These are phyloP conservation scores for Bolboschoenus planiculmis DNA, from an alignment of 176 grass and related monocot genomes.

Conservation along the genomic window DNA sequence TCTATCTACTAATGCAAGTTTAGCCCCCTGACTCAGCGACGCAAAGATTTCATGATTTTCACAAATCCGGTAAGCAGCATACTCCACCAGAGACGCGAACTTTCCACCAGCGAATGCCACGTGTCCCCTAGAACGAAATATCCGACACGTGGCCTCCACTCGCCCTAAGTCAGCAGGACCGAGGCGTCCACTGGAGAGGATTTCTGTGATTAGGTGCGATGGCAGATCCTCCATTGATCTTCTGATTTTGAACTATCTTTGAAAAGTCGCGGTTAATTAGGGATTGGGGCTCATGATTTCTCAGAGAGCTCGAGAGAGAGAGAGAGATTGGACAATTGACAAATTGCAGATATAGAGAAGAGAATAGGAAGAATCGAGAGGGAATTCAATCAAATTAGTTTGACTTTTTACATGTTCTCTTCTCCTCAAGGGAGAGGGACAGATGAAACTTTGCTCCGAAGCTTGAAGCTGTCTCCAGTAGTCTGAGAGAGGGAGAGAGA, in stretches of 20 bases:
- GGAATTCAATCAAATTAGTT: background rate
- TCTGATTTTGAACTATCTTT: background rate
- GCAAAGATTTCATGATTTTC: conserved; percentile 35
- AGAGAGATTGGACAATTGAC: background rate
- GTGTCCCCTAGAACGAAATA: conserved; percentile 32
- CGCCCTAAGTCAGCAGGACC: conserved; percentile 54
- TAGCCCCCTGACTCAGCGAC: conserved; percentile 28
- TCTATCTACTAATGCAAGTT: conserved; percentile 53
- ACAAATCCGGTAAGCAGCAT: conserved; percentile 70
- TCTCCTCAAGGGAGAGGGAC: conserved; percentile 16
- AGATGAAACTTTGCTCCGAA: conserved; percentile 10
- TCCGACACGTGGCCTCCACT: conserved; percentile 70
- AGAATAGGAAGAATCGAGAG: background rate
- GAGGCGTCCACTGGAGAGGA: conserved; percentile 67
- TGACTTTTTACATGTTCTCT: conserved; percentile 17
- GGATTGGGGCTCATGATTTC: background rate
- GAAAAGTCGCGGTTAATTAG: background rate
- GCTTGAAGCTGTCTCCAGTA: conserved; percentile 21
- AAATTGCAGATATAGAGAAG: background rate
- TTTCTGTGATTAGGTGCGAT: conserved; percentile 68
- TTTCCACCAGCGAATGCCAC: conserved; percentile 15
- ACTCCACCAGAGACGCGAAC: conserved; percentile 59
- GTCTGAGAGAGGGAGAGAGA: background rate
- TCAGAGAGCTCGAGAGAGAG: background rate
- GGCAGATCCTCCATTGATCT: conserved; percentile 76